Percentiles rank a stretch among this genome's conserved stretches.
Conservation (phyloP, 352 stramenopile species). For the Aphanomyces cochlioides region DNA sequence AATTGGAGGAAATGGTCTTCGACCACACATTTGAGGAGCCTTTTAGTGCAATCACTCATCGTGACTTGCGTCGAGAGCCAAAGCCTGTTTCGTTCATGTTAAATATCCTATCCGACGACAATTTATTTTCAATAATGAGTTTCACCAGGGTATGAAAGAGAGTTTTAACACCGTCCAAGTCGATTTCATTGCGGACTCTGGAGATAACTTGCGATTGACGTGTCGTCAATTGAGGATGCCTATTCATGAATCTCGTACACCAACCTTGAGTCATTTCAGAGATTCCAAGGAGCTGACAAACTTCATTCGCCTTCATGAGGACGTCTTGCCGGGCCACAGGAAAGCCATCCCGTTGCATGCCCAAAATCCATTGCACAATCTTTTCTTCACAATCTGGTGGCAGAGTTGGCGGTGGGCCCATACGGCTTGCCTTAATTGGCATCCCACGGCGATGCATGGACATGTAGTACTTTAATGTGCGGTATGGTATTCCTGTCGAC, state of each 20-base stretch:
- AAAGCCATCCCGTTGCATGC: neutral
- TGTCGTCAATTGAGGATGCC: neutral
- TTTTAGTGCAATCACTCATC: neutral
- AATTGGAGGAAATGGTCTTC: conserved; percentile 2
- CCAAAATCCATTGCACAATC: neutral
- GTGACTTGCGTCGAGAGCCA: no score
- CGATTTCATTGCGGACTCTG: neutral
- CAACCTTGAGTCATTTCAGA: neutral
- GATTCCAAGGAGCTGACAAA: conserved; percentile 10
- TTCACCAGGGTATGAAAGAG: neutral
- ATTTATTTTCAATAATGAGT: neutral
- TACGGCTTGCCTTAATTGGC: no score
- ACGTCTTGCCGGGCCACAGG: neutral
- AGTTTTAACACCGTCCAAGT: conserved; percentile 1
- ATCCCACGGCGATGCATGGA: no score
- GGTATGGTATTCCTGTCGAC: no score
- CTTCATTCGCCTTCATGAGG: conserved; percentile 44
- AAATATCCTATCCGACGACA: no score
- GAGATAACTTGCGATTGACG: conserved; percentile 14
- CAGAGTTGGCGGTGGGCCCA: neutral
- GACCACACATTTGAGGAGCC: neutral
- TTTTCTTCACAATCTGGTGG: conserved; percentile 21
- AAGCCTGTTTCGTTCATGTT: no score
- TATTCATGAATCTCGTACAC: conserved; percentile 3
- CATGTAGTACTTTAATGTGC: no score